phyloP scores from a whole-genome alignment of 176 grass and related monocot species.

The Lolium rigidum region DNA sequence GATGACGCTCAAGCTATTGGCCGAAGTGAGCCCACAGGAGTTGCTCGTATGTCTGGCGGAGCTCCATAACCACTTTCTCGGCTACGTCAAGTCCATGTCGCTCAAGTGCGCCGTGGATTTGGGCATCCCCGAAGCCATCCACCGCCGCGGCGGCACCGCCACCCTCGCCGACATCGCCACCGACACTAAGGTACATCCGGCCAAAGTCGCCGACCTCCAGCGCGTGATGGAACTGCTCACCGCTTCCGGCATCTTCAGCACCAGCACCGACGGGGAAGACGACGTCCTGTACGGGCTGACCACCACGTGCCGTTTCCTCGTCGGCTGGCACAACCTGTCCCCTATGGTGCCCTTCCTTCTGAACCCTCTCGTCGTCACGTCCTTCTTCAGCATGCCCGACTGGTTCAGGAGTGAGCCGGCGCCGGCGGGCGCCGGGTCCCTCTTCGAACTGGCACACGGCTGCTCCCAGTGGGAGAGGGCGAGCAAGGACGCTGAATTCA shows the following conservation, averaged over 20 bases:
- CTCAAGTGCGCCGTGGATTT: too few species aligned
- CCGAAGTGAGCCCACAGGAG: conserved; percentile 1
- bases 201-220: conserved; percentile 33
- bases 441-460: conserved; percentile 30
- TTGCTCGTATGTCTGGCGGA: too few species aligned
- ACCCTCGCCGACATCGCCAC: conserved; percentile 33
- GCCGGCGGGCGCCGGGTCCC: neutral
- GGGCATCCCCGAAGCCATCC: too few species aligned
- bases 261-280: neutral
- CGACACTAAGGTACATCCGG: neutral
- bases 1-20: conserved; percentile 6
- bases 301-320: conserved; percentile 35
- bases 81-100: conserved; percentile 49
- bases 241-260: conserved; percentile 32
- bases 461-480: conserved; percentile 16
- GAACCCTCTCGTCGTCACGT: neutral
- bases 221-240: conserved; percentile 49
- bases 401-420: conserved; percentile 41
- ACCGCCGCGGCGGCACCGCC: too few species aligned
- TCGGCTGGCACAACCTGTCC: neutral
- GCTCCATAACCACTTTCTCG: conserved; percentile 21
- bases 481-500: neutral
- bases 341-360: conserved; percentile 24
- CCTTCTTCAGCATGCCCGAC: conserved; percentile 1
- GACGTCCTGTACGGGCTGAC: conserved; percentile 1